Evolutionary conservation across 306 rosid genomes (phyloP).

Genomic region (Castanospermum australe): DNA sequence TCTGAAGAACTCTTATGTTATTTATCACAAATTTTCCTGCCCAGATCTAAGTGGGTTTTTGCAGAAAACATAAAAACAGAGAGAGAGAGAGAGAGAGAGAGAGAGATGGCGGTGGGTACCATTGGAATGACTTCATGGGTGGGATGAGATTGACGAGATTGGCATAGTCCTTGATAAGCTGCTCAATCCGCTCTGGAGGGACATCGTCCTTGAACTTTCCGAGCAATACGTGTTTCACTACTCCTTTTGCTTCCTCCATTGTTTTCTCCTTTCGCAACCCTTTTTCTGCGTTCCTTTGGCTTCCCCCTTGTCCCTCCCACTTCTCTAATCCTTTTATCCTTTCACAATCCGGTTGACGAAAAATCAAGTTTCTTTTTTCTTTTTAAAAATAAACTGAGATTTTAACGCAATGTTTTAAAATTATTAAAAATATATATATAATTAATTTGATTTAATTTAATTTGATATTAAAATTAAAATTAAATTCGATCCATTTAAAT

Average conservation of each 20-base stretch:
- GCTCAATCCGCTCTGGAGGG: constrained; percentile 40
- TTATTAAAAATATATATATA: too few species aligned
- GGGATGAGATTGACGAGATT: constrained; percentile 67
- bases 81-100: too few species aligned
- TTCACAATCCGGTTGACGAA: too few species aligned
- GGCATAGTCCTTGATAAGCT: constrained; percentile 66
- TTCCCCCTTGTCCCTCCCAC: not conserved
- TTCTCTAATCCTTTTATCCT: too few species aligned
- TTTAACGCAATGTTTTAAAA: too few species aligned
- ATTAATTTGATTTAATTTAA: too few species aligned
- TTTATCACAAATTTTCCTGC: not conserved
- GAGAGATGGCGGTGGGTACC: constrained; percentile 35
- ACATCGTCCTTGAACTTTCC: constrained; percentile 74
- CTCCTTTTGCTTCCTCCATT: constrained; percentile 76
- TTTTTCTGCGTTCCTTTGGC: not conserved
- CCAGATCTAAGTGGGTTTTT: not conserved
- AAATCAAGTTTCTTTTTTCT: too few species aligned
- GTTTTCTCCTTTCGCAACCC: not conserved
- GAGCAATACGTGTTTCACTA: constrained; percentile 67
- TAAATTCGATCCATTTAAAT: too few species aligned
- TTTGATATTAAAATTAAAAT: too few species aligned
- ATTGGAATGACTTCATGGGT: constrained; percentile 79
- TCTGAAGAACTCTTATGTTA: not conserved
- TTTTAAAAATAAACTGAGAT: too few species aligned
- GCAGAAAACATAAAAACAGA: not conserved